These are phyloP conservation scores for Tetradesmus lagerheimii DNA, from an alignment of 139 green algal genomes.

Conservation along the genomic window DNA sequence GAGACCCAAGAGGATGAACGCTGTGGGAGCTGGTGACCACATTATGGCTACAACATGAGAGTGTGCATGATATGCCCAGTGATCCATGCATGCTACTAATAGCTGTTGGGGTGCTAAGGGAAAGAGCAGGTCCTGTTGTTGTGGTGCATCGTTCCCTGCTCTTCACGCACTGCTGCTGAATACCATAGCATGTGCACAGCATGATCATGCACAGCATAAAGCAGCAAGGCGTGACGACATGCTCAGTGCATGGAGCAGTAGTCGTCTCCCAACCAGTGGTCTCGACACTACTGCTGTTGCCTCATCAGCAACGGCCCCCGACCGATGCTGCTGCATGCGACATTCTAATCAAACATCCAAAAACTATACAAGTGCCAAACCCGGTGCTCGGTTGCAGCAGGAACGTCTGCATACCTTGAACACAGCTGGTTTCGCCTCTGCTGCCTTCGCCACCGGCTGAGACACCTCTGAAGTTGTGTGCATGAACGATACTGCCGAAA, in stretches of 20 bases:
- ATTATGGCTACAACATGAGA: too few species aligned
- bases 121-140: too few species aligned
- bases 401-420: conserved; percentile 12
- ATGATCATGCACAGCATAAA: background rate
- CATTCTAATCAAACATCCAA: background rate
- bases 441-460: conserved; percentile 20
- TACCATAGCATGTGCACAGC: too few species aligned
- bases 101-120: too few species aligned
- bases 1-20: too few species aligned
- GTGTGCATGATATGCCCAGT: too few species aligned
- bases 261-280: background rate
- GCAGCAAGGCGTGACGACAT: background rate
- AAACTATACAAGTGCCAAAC: background rate
- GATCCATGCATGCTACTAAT: too few species aligned
- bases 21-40: background rate
- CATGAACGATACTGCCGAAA: background rate
- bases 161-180: background rate
- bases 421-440: conserved; percentile 24
- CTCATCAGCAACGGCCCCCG: background rate
- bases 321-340: background rate
- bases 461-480: conserved; percentile 8
- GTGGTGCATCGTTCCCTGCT: background rate
- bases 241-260: background rate
- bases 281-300: background rate
- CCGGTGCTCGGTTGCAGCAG: background rate